Evolutionary conservation across 768 basidiomycete genomes (phyloP), one percentile per base, ranked within the genome.

Genomic region (Phlegmacium glaucopus): DNA sequence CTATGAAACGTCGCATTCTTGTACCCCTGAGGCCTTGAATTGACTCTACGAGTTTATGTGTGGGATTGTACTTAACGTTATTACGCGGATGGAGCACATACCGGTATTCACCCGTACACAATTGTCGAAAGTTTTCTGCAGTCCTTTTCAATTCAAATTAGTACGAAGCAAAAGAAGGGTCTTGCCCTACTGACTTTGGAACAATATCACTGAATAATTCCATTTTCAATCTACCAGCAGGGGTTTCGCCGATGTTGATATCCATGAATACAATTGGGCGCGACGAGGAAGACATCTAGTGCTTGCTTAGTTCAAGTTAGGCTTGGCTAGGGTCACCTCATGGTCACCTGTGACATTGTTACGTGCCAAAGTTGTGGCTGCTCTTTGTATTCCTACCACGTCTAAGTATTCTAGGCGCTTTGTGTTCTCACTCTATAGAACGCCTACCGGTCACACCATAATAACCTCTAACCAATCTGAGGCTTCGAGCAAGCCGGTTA

Each of bases 191-290:
- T 49, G 41, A 95, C 94, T 93, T 96, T 44, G 96, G 95, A 2
- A 90, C 92, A 46, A 95, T 84, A 61, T 99, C 96, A 50, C 86
- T 90, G 69, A 95, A 97, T 13, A 99, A 73, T 66, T 99, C 95
- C 85, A 99, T 95, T 72, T 97, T 98, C 56, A 99, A 76, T 27
- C 96, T 72, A 12, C 94, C 95, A 3, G 92, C 92, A 27, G 91
- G 90, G 0, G 94, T 97, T 71, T 98, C 95, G 37, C 96, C 96
- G 41, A 99, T 97, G 41, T 89, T 82, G 50, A 98, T 74, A 62
- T 99, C 96, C 83, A 99, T 94, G 66, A 99, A 99, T 47, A 96
- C 94, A 39, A 99, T 72, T 0, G 96, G 95, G 13, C 95, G 80
- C 2, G 76, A 71, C 26, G 74, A 64, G 15, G 73, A 71, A 27